Conservation (phyloP, 257 asterid genomes). For the Salvia miltiorrhiza region DNA sequence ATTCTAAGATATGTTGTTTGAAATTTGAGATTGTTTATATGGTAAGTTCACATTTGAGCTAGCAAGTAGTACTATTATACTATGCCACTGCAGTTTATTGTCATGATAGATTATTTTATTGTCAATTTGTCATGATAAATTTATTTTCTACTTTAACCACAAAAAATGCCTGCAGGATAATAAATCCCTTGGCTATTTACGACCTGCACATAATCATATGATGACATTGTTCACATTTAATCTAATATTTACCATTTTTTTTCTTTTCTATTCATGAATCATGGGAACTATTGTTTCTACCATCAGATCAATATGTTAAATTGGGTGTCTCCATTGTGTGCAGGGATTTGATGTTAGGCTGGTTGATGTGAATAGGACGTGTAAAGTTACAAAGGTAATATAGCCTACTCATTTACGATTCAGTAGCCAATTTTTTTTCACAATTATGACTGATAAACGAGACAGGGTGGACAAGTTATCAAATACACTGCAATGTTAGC, state of each 20-base stretch:
- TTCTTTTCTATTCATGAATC: not conserved
- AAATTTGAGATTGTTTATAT: not conserved
- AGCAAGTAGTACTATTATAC: not conserved
- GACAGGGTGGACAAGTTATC: conserved; percentile 82
- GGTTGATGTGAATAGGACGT: conserved; percentile 77
- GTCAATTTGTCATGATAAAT: no score
- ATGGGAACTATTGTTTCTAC: not conserved
- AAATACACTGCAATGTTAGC: conserved; percentile 87
- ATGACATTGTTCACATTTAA: not conserved
- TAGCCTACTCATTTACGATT: conserved; percentile 13
- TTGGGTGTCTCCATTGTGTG: conserved; percentile 22
- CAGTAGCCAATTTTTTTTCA: conserved; percentile 2
- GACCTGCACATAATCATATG: not conserved
- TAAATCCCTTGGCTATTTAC: not conserved
- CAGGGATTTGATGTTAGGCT: conserved; percentile 97
- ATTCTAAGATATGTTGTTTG: conserved; percentile 10
- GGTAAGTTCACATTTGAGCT: not conserved
- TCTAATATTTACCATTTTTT: not conserved
- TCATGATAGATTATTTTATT: no score
- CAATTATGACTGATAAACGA: conserved; percentile 17
- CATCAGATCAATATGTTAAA: not conserved
- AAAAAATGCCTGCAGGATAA: not conserved
- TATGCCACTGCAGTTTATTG: not conserved
- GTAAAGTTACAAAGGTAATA: conserved; percentile 87
- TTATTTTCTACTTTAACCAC: not conserved